Evolutionary conservation across 2,329 filamentous ascomycete species (phyloP), one percentile per base, ranked within the genome.

Genomic region (Talaromyces sp.): DNA sequence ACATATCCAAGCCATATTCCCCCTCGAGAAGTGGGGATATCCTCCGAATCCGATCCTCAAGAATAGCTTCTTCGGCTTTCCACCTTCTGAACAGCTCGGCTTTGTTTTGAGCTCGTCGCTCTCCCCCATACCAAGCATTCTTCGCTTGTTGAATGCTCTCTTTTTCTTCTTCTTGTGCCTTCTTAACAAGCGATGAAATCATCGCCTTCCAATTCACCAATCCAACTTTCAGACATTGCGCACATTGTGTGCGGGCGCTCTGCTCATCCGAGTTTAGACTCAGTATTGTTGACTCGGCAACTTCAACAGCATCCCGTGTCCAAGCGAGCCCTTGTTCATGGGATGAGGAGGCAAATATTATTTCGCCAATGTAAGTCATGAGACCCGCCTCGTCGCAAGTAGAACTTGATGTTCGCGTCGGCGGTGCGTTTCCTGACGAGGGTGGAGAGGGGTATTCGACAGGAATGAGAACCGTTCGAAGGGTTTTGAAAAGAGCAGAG

Each of bases 361-460:
- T 96, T 75, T 97, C 93, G 53, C 93, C 93, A 57, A 97, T 93
- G 72, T 96, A 94, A 20, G 91, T 82, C 79, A 91, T 91, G 13
- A 97, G 75, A 0, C 85, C 90, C 2, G 91, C 91, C 72, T 97
- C 92, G 60, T 94, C 88, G 71, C 92, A 97, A 33, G 83, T 81
- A 59, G 89, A 85, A 24, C 81, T 77, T 9, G 84, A 68, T 50
- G 82, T 83, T 42, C 90, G 87, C 51, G 80, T 74, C 0, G 92
- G 85, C 0, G 87, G 80, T 3, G 82, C 75, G 42, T 88, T 83
- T 49, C 92, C 92, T 44, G 89, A 86, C 0, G 83, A 77, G 0
- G 87, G 88, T 0, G 89, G 82, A 0, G 84, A 71, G 0, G 93
- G 91, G 67, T 91, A 96, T 36, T 75, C 70, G 1, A 80, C 74